These are phyloP conservation scores for Ogataea allantospora DNA, from an alignment of 805 yeast genomes.

Conservation along the genomic window DNA sequence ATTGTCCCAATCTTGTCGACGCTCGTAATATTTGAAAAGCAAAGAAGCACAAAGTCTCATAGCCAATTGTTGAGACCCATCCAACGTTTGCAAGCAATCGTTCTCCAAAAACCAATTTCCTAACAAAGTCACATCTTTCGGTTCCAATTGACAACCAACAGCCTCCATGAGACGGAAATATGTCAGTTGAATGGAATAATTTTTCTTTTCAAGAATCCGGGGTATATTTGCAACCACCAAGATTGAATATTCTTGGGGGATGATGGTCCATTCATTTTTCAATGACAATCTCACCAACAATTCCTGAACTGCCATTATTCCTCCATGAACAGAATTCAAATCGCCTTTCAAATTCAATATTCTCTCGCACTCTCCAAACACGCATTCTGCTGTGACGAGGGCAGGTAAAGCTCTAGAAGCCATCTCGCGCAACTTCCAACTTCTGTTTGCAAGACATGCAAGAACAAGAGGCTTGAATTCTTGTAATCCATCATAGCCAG, in stretches of 20 bases:
- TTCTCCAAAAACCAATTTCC: slow-evolving; percentile 37
- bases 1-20: slow-evolving; percentile 17
- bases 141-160: slow-evolving; percentile 3
- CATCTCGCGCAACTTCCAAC: slow-evolving; percentile 88
- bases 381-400: slow-evolving; percentile 37
- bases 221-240: slow-evolving; percentile 27
- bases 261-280: slow-evolving; percentile 28
- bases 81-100: slow-evolving; percentile 28
- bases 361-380: slow-evolving; percentile 28
- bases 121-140: slow-evolving; percentile 23
- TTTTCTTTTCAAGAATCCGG: slow-evolving; percentile 14
- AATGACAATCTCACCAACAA: slow-evolving; percentile 24
- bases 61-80: slow-evolving; percentile 53
- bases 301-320: slow-evolving; percentile 46
- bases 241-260: slow-evolving; percentile 26
- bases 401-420: slow-evolving; percentile 70
- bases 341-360: slow-evolving; percentile 15
- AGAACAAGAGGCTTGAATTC: slow-evolving; percentile 51
- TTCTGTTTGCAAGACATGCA: slow-evolving; percentile 46
- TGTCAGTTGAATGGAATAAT: slow-evolving; percentile 24
- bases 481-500: slow-evolving; percentile 50
- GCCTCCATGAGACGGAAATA: slow-evolving; percentile 22
- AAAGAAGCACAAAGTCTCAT: slow-evolving; percentile 34
- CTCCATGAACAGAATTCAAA: slow-evolving; percentile 61
- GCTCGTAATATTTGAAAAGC: slow-evolving; percentile 27